Percentiles rank a stretch among this genome's conserved stretches.
Conservation (phyloP, 768 basidiomycete genomes). For the Cubamyces lactineus region DNA sequence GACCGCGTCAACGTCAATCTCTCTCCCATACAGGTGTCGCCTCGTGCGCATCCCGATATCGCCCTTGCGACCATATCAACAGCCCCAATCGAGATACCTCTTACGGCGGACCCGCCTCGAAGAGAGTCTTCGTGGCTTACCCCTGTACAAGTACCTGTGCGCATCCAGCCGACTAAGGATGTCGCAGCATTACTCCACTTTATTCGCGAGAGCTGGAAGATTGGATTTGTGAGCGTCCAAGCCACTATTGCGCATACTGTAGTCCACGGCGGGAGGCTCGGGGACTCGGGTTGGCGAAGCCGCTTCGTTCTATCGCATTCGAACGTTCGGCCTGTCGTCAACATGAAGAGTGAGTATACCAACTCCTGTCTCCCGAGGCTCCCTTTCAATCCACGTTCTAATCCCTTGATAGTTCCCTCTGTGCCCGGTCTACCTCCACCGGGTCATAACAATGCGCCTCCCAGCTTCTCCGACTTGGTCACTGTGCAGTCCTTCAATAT, state of each 20-base stretch:
- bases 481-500: slow-evolving; percentile 61
- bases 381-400: background rate
- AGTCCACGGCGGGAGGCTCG: slow-evolving; percentile 54
- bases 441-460: slow-evolving; percentile 53
- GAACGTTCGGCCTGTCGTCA: slow-evolving; percentile 50
- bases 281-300: slow-evolving; percentile 52
- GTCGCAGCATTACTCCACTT: slow-evolving; percentile 52
- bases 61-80: slow-evolving; percentile 52
- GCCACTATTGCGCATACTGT: slow-evolving; percentile 46
- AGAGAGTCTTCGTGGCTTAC: slow-evolving; percentile 61
- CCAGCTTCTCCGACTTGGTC: slow-evolving; percentile 60
- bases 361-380: background rate
- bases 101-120: slow-evolving; percentile 53
- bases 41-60: slow-evolving; percentile 42
- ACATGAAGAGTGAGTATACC: slow-evolving; percentile 53
- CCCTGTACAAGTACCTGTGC: slow-evolving; percentile 51
- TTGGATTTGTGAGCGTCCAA: slow-evolving; percentile 49
- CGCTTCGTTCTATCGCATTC: slow-evolving; percentile 43
- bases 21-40: slow-evolving; percentile 52
- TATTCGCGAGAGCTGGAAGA: slow-evolving; percentile 59
- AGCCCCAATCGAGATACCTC: slow-evolving; percentile 56
- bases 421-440: slow-evolving; percentile 70
- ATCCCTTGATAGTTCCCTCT: slow-evolving; percentile 52
- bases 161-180: slow-evolving; percentile 58
- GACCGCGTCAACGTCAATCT: slow-evolving; percentile 60